Conservation (phyloP, 176 grass and related monocot species). For the Oryza brachyantha region DNA sequence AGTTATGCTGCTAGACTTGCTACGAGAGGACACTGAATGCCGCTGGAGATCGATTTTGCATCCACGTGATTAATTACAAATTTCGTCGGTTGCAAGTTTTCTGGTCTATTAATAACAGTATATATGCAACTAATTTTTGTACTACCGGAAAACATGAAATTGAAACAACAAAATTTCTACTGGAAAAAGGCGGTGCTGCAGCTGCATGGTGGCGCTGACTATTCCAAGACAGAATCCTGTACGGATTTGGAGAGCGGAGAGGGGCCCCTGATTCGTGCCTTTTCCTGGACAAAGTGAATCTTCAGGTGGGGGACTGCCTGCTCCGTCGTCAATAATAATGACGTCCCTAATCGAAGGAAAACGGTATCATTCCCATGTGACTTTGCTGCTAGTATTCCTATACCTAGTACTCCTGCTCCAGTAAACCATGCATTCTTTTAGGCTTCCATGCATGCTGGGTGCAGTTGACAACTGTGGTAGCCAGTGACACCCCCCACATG, state of each 20-base stretch:
- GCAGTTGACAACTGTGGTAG: neutral
- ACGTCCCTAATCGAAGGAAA: constrained; percentile 8
- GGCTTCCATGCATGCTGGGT: neutral
- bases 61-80: no score
- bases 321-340: neutral
- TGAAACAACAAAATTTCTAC: neutral
- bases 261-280: constrained; percentile 26
- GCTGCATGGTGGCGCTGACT: neutral
- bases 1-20: no score
- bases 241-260: neutral
- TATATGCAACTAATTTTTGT: no score
- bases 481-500: no score
- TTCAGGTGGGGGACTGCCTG: neutral
- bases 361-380: neutral
- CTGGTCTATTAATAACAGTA: no score
- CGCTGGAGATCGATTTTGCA: no score
- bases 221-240: constrained; percentile 8
- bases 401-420: neutral
- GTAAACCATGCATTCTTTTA: neutral
- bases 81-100: no score
- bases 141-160: neutral
- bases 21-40: no score
- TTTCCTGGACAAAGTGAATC: constrained; percentile 17
- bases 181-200: neutral
- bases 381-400: neutral